Evolutionary conservation across 2,329 filamentous ascomycete genomes (phyloP).

Genomic region (Exophiala viscosa): DNA sequence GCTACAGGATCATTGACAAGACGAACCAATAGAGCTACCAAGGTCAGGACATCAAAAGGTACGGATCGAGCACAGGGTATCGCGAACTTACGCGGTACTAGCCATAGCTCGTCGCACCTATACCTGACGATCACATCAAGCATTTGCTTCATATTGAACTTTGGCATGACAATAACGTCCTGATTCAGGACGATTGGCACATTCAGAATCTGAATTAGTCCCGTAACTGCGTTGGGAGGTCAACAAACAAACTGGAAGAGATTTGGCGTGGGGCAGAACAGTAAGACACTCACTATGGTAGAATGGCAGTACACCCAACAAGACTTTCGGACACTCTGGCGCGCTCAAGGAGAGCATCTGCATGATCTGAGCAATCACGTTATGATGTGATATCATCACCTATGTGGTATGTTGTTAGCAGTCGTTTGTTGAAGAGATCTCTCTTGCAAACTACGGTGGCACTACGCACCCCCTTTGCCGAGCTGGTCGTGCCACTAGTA

Average conservation of each 20-base stretch:
- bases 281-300: constrained; percentile 8
- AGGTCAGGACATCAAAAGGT: background rate
- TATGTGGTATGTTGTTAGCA: background rate
- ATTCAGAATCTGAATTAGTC: constrained; percentile 13
- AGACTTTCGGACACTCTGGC: constrained; percentile 2
- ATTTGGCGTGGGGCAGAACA: background rate
- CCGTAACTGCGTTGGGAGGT: constrained; percentile 9
- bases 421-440: too few species aligned
- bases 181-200: constrained; percentile 13
- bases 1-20: constrained; percentile 14
- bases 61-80: background rate
- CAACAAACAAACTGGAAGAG: background rate
- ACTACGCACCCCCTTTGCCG: constrained; percentile 73
- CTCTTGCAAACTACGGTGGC: constrained; percentile 22
- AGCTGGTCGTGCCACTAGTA: constrained; percentile 67
- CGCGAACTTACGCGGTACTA: constrained; percentile 16
- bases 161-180: constrained; percentile 17
- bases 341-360: constrained; percentile 10
- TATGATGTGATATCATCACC: constrained; percentile 20
- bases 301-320: constrained; percentile 12
- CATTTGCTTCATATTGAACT: constrained; percentile 17
- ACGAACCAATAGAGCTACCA: constrained; percentile 13
- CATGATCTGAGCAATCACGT: constrained; percentile 18
- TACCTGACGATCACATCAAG: constrained; percentile 16
- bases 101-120: constrained; percentile 15